A percentile compares a stretch with the other conserved stretches of the same genome.
Evolutionary conservation across 2,329 filamentous ascomycete species (phyloP).

Genomic region (Beauveria sp.): DNA sequence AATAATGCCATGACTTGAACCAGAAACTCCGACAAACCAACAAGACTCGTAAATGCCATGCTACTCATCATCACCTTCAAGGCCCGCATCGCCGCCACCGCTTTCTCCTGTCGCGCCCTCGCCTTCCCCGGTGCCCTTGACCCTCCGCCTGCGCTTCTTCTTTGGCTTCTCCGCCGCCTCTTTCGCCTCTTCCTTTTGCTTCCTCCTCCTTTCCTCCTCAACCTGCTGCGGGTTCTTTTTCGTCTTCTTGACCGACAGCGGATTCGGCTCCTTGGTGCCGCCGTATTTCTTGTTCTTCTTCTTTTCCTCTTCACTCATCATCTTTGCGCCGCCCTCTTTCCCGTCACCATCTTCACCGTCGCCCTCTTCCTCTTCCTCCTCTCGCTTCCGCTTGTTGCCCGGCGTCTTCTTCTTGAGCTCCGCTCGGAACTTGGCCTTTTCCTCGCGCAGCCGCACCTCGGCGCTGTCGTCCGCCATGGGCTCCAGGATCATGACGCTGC

Average conservation of each 20-base stretch:
- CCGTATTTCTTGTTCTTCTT: constrained; percentile 52
- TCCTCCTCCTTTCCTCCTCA: constrained; percentile 17
- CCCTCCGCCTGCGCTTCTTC: constrained; percentile 30
- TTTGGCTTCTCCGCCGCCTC: constrained; percentile 22
- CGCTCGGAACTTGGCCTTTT: constrained; percentile 65
- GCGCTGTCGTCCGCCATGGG: constrained; percentile 65
- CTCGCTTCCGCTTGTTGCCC: constrained; percentile 45
- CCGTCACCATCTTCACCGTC: constrained; percentile 33
- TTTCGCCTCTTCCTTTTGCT: constrained; percentile 15
- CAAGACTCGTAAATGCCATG: background rate
- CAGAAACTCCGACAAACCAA: background rate
- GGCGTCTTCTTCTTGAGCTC: constrained; percentile 48
- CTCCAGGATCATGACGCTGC: constrained; percentile 64
- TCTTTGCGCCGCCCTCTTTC: constrained; percentile 18
- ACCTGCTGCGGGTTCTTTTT: constrained; percentile 40
- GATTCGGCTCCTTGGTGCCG: constrained; percentile 63
- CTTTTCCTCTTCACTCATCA: constrained; percentile 26
- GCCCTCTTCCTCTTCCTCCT: constrained; percentile 27
- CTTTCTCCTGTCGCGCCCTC: constrained; percentile 19
- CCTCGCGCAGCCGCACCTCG: constrained; percentile 56
- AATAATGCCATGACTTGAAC: background rate
- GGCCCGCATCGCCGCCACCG: constrained; percentile 20
- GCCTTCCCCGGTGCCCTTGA: constrained; percentile 20
- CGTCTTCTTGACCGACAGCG: constrained; percentile 60
- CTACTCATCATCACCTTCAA: constrained; percentile 20